A percentile compares a stretch with the other conserved stretches of the same genome.
Conservation (phyloP, 148 eudicot species). For the Diospyros kaki region DNA sequence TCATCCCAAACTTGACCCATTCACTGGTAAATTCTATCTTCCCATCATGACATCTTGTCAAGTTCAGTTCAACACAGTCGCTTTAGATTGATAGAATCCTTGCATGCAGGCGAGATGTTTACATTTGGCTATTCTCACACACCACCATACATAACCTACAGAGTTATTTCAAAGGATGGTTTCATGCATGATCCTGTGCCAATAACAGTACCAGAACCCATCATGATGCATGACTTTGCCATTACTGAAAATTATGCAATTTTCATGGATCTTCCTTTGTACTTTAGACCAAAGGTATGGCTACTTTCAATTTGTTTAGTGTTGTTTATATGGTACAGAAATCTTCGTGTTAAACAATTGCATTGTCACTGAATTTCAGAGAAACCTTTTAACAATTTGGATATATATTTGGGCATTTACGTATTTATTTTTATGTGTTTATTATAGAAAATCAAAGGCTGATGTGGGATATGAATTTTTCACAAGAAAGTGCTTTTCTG, state of each 20-base stretch:
- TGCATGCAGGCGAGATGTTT: constrained; percentile 86
- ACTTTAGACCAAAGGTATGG: constrained; percentile 80
- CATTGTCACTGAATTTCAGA: too few relatives aligned
- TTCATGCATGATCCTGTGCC: constrained; percentile 94
- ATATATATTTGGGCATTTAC: background rate
- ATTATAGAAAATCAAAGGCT: background rate
- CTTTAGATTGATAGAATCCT: constrained; percentile 2
- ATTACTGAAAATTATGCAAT: constrained; percentile 92
- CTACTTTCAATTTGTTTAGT: background rate
- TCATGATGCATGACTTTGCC: constrained; percentile 99
- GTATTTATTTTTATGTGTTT: background rate
- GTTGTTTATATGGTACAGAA: too few relatives aligned
- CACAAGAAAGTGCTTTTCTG: background rate
- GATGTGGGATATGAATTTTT: background rate
- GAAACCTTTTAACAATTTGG: background rate
- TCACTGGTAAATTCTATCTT: constrained; percentile 53
- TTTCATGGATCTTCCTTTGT: constrained; percentile 91
- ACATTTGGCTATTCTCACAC: constrained; percentile 81
- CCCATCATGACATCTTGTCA: background rate
- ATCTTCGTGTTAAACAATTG: too few relatives aligned
- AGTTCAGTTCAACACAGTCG: background rate
- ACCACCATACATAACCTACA: constrained; percentile 80
- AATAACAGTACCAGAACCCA: constrained; percentile 69
- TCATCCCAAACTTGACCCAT: constrained; percentile 95
- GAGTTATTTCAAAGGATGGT: constrained; percentile 91